Conservation (phyloP, 345 rosid genomes). For the Bruguiera gymnorhiza region DNA sequence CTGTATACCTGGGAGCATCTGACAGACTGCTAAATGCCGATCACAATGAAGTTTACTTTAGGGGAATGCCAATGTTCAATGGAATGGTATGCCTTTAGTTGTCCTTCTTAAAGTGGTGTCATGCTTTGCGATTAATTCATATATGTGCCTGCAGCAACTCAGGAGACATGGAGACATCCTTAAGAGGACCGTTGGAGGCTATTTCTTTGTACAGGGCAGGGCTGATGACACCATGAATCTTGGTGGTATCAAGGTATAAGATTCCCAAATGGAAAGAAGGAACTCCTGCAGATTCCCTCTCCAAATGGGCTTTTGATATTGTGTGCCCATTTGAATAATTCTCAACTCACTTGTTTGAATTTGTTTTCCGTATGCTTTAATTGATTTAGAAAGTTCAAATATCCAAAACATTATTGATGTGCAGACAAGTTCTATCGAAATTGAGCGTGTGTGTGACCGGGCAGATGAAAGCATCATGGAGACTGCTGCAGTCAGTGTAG, state of each 20-base stretch:
- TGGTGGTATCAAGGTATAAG: constrained; percentile 83
- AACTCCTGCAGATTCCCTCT: not conserved
- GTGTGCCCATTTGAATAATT: not conserved
- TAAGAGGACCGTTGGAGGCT: constrained; percentile 71
- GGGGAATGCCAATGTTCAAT: constrained; percentile 72
- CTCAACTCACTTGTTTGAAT: not conserved
- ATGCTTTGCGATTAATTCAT: not conserved
- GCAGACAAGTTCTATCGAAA: constrained; percentile 92
- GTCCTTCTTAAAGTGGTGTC: not conserved
- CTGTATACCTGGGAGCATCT: constrained; percentile 63
- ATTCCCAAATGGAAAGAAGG: not conserved
- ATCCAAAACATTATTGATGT: not conserved
- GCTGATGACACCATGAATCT: constrained; percentile 99
- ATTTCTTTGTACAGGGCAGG: constrained; percentile 67
- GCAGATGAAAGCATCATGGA: constrained; percentile 73
- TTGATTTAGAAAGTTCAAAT: not conserved
- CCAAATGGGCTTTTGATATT: not conserved
- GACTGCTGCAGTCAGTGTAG: constrained; percentile 70
- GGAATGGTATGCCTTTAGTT: constrained; percentile 51
- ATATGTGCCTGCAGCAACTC: constrained; percentile 46
- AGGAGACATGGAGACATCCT: constrained; percentile 90
- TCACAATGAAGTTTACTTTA: constrained; percentile 67
- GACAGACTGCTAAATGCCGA: constrained; percentile 82
- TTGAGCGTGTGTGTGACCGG: constrained; percentile 67
- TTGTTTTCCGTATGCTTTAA: not conserved